These are phyloP conservation scores for Coemansia linderi DNA, from an alignment of 371 early-diverging fungal genomes.

Conservation along the genomic window DNA sequence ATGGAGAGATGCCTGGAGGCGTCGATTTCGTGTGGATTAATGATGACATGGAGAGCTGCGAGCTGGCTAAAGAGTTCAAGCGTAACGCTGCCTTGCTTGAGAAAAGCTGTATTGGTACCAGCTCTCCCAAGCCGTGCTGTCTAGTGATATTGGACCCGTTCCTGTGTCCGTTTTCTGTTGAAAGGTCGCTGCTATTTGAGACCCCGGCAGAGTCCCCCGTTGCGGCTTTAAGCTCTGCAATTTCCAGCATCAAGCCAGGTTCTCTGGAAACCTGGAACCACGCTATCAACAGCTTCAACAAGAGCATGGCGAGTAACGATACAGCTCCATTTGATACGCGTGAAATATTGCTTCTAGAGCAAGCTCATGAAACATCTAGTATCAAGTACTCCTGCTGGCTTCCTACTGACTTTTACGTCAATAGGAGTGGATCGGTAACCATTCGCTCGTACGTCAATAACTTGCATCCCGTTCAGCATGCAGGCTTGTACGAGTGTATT, in stretches of 20 bases:
- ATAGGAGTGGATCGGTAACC: conserved; percentile 28
- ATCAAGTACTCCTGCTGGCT: conserved; percentile 53
- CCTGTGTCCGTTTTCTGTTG: background rate
- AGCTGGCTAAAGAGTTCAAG: background rate
- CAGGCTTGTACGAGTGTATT: conserved; percentile 47
- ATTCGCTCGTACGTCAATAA: conserved; percentile 61
- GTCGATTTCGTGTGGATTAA: conserved; percentile 13
- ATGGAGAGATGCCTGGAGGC: background rate
- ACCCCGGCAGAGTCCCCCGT: background rate
- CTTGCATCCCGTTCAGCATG: conserved; percentile 53
- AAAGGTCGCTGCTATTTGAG: background rate
- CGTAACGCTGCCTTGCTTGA: background rate
- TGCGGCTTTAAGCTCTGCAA: background rate
- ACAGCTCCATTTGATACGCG: background rate
- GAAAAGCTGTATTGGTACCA: background rate
- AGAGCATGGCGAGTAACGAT: background rate
- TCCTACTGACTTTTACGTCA: conserved; percentile 57
- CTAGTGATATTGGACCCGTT: background rate
- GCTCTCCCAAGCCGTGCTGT: background rate
- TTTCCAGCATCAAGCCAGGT: background rate
- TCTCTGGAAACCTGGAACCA: background rate
- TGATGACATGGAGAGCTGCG: background rate
- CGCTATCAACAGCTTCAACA: background rate
- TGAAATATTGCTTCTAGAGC: background rate
- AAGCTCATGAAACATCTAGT: no score